Base-by-base conservation (phyloP, 371 early-diverging fungal species). In the Haplosporangium sp. region DNA sequence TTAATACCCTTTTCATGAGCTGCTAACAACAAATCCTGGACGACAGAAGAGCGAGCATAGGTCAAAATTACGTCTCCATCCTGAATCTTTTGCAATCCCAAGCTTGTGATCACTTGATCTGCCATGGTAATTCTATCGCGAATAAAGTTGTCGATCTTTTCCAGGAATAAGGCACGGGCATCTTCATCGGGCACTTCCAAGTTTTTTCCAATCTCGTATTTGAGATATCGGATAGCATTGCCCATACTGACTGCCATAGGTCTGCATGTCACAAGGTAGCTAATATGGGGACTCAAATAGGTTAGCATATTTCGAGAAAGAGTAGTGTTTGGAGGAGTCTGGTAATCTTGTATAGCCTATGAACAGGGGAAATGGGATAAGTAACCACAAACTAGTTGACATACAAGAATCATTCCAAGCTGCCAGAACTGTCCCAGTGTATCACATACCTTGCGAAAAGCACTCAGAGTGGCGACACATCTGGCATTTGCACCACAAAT, bases 241-340 rank as follows among this genome's bases (percentile, higher is more conserved):
- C 94, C 94, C 98, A 98, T 98, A 82, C 94, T 93, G 37, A 96
- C 90, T 17, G 96, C 92, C 90, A 98, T 90, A n/a, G 96, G 93
- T 57, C 92, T 86, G 42, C 96, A 88, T 57, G 89, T 90, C 56
- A 92, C 88, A 40, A 99, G 85, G 79, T 95, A 98, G 61, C 91
- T 94, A 71, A 98, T 95, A 73, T 98, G 97, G 55, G 94, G 93
- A 72, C 93, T 92, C 62, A 99, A 73, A 69, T 96, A 89, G 39
- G 91, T 89, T 59, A 89, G 93, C 75, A 99, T 88, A 79, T 96
- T 90, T 67, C 98, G 88, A 44, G 92, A 91, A 55, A 99, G 88
- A 0, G 95, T 89, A 0, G 90, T 92, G 69, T 94, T 92, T 1
- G 92, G 88, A 15, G 98, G 98, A 20, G 97, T 94, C 20, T 85